Percentiles rank a stretch among this genome's conserved stretches.
phyloP scores from a whole-genome alignment of 176 grass and related monocot genomes.

The Tuctoria greenei region DNA sequence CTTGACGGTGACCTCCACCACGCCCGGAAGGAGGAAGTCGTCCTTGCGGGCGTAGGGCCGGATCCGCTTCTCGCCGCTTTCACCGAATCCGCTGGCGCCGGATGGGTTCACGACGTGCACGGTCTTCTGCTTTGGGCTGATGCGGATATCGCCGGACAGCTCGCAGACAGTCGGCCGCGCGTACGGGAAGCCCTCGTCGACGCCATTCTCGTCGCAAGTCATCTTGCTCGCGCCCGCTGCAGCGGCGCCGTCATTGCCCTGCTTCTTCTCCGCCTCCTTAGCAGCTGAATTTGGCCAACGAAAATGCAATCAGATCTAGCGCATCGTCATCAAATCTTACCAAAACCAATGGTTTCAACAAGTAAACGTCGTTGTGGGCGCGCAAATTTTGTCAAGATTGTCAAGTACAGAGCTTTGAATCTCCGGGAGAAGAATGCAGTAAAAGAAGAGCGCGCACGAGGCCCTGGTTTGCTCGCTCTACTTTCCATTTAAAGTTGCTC shows the following conservation, averaged over 20 bases:
- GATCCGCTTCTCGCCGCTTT: constrained; percentile 37
- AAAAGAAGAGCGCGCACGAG: neutral
- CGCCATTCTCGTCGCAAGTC: constrained; percentile 53
- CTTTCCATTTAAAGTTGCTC: constrained; percentile 10
- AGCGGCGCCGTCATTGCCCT: neutral
- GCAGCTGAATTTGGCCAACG: neutral
- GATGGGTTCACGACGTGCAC: constrained; percentile 41
- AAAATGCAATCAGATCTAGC: constrained; percentile 24
- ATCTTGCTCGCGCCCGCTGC: constrained; percentile 27
- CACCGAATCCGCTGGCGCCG: constrained; percentile 32
- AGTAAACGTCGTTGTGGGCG: neutral
- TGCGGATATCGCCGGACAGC: constrained; percentile 58
- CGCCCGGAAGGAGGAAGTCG: constrained; percentile 42
- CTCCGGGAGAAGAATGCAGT: neutral
- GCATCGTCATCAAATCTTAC: neutral
- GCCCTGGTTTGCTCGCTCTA: neutral
- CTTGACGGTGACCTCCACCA: constrained; percentile 58
- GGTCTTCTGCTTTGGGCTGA: constrained; percentile 52
- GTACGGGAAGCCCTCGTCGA: constrained; percentile 61
- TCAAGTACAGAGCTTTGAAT: constrained; percentile 23
- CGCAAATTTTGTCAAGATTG: constrained; percentile 12
- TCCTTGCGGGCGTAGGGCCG: constrained; percentile 63
- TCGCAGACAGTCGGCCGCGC: constrained; percentile 56
- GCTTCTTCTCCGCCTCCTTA: constrained; percentile 7
- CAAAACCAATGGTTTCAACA: constrained; percentile 3